These are phyloP conservation scores for Boeremia exigua DNA, from an alignment of 2,329 filamentous ascomycete species.

Conservation along the genomic window DNA sequence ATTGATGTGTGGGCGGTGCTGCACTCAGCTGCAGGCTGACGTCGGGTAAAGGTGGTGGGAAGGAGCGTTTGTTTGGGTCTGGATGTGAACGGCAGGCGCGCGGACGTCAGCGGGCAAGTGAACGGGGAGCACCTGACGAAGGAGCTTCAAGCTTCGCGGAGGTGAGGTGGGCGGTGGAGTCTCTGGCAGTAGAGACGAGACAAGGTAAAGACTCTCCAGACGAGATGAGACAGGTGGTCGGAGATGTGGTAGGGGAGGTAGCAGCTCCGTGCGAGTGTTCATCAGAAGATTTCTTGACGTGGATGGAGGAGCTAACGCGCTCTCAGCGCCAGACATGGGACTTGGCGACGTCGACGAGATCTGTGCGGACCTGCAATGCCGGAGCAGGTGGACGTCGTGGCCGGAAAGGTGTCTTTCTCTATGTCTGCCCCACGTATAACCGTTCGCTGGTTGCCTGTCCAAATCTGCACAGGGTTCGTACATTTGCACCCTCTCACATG, in stretches of 20 bases:
- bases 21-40: slow-evolving; percentile 16
- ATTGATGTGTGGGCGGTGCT: slow-evolving; percentile 7
- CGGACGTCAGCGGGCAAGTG: slow-evolving; percentile 37
- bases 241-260: slow-evolving; percentile 36
- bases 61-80: slow-evolving; percentile 18
- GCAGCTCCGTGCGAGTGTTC: slow-evolving; percentile 35
- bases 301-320: slow-evolving; percentile 38
- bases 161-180: slow-evolving; percentile 24
- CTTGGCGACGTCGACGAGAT: slow-evolving; percentile 25
- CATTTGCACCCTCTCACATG: not conserved
- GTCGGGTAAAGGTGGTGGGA: slow-evolving; percentile 18
- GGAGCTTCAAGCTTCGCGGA: slow-evolving; percentile 26
- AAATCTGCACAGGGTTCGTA: not conserved
- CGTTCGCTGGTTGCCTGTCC: not conserved
- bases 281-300: slow-evolving; percentile 41
- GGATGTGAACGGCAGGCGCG: slow-evolving; percentile 19
- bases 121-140: slow-evolving; percentile 21
- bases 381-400: slow-evolving; percentile 9
- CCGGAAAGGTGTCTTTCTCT: not conserved
- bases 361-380: slow-evolving; percentile 21
- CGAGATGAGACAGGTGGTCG: slow-evolving; percentile 34
- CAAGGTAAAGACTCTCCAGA: slow-evolving; percentile 21
- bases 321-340: slow-evolving; percentile 22
- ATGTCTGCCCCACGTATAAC: not conserved
- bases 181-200: slow-evolving; percentile 27